Evolutionary conservation across 495 filamentous ascomycete species (phyloP).

Genomic region (Talaromyces borbonicus): DNA sequence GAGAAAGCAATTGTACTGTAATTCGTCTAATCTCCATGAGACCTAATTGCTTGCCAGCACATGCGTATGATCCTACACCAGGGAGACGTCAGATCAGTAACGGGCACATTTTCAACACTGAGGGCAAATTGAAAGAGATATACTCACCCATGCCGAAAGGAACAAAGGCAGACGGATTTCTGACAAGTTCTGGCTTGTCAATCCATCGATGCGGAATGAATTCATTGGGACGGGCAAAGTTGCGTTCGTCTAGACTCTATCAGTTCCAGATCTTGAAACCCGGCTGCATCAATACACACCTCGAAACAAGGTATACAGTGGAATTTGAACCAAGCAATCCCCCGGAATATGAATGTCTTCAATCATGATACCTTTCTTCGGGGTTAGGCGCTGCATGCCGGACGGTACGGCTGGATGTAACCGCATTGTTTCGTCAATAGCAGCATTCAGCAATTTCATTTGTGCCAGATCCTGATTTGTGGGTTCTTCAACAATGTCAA

Average conservation of each 20-base stretch:
- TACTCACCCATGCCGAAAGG: constrained; percentile 21
- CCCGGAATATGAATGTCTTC: constrained; percentile 21
- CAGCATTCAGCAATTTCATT: constrained; percentile 26
- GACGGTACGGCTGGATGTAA: constrained; percentile 19
- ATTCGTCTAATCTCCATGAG: constrained; percentile 36
- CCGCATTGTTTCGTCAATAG: constrained; percentile 46
- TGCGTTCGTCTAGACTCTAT: constrained; percentile 12
- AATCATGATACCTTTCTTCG: constrained; percentile 14
- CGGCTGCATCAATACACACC: constrained; percentile 7
- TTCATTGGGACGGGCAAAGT: constrained; percentile 23
- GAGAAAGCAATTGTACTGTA: constrained; percentile 19
- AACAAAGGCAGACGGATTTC: constrained; percentile 20
- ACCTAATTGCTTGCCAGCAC: constrained; percentile 44
- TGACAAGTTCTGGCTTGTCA: constrained; percentile 22
- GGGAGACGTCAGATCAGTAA: no score
- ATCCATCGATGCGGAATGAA: constrained; percentile 39
- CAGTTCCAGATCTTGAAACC: no score
- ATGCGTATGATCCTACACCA: constrained; percentile 30
- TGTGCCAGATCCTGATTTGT: constrained; percentile 3
- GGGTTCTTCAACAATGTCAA: background rate
- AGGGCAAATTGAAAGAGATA: background rate
- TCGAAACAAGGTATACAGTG: constrained; percentile 21
- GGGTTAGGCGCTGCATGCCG: constrained; percentile 13
- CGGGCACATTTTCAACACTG: background rate
- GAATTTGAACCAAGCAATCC: constrained; percentile 17